Percentiles rank a stretch among this genome's conserved stretches.
phyloP scores from a whole-genome alignment of 805 yeast genomes.

The Wickerhamiella alocasiicola region DNA sequence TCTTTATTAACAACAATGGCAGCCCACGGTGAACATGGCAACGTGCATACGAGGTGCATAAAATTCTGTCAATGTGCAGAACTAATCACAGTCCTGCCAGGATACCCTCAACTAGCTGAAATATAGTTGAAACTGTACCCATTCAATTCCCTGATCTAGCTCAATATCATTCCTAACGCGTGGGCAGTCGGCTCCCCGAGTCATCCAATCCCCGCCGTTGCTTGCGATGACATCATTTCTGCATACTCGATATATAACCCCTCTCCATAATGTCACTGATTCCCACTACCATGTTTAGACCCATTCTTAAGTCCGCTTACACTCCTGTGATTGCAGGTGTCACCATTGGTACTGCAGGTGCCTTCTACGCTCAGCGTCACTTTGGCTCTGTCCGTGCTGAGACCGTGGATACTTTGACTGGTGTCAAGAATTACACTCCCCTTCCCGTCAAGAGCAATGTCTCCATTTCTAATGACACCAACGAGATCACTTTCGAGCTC shows the following conservation, averaged over 20 bases:
- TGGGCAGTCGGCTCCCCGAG: too few species aligned
- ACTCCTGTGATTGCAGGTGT: conserved; percentile 27
- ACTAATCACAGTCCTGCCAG: too few species aligned
- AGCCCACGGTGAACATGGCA: too few species aligned
- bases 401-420: conserved; percentile 18
- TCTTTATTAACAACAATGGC: too few species aligned
- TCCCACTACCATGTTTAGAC: conserved; percentile 1
- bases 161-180: not conserved
- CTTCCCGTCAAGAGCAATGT: conserved; percentile 17
- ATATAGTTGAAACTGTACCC: not conserved
- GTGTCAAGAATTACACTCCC: conserved; percentile 28
- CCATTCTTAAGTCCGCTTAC: conserved; percentile 10
- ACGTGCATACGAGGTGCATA: too few species aligned
- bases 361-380: conserved; percentile 26
- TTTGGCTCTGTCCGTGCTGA: conserved; percentile 23
- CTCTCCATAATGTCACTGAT: too few species aligned
- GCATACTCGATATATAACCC: too few species aligned
- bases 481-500: conserved; percentile 56
- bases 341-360: conserved; percentile 37
- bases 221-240: conserved; percentile 11
- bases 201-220: too few species aligned
- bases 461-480: conserved; percentile 32
- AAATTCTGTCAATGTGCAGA: too few species aligned
- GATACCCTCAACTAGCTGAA: not conserved
- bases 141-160: not conserved